Evolutionary conservation across 495 filamentous ascomycete species (phyloP).

Genomic region (Delitschia confertaspora): DNA sequence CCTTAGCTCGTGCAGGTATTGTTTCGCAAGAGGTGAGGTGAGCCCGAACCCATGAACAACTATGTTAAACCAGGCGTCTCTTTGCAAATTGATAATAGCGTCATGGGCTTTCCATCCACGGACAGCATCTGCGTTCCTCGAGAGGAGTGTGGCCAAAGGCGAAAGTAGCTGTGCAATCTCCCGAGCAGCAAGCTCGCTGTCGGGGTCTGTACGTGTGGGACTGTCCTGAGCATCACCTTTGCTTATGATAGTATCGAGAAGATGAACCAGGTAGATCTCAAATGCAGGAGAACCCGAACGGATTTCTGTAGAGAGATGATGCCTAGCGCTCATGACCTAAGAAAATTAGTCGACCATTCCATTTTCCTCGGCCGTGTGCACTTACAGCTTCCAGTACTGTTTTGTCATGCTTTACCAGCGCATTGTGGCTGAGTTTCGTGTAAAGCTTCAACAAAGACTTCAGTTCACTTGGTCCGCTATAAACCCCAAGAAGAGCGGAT

Average conservation of each 20-base stretch:
- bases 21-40: slow-evolving; percentile 56
- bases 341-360: slow-evolving; percentile 23
- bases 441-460: slow-evolving; percentile 77
- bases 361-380: slow-evolving; percentile 4
- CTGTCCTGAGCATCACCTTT: slow-evolving; percentile 64
- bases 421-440: slow-evolving; percentile 60
- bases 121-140: slow-evolving; percentile 40
- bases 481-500: slow-evolving; percentile 64
- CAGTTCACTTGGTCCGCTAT: slow-evolving; percentile 67
- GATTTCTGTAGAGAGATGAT: slow-evolving; percentile 62
- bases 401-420: slow-evolving; percentile 55
- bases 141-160: slow-evolving; percentile 69
- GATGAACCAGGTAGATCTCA: slow-evolving; percentile 67
- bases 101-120: slow-evolving; percentile 44
- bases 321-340: slow-evolving; percentile 67
- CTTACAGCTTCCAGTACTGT: slow-evolving; percentile 55
- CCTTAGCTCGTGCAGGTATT: slow-evolving; percentile 61
- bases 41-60: slow-evolving; percentile 84
- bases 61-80: slow-evolving; percentile 96
- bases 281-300: slow-evolving; percentile 59
- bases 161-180: slow-evolving; percentile 79
- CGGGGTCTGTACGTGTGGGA: slow-evolving; percentile 56
- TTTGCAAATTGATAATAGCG: slow-evolving; percentile 49
- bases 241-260: slow-evolving; percentile 81
- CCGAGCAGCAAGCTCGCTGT: slow-evolving; percentile 66